Percentiles rank a stretch among this genome's conserved stretches.
These are phyloP conservation scores for Elongisporangium senticosum DNA, from an alignment of 352 stramenopile genomes.

Conservation along the genomic window DNA sequence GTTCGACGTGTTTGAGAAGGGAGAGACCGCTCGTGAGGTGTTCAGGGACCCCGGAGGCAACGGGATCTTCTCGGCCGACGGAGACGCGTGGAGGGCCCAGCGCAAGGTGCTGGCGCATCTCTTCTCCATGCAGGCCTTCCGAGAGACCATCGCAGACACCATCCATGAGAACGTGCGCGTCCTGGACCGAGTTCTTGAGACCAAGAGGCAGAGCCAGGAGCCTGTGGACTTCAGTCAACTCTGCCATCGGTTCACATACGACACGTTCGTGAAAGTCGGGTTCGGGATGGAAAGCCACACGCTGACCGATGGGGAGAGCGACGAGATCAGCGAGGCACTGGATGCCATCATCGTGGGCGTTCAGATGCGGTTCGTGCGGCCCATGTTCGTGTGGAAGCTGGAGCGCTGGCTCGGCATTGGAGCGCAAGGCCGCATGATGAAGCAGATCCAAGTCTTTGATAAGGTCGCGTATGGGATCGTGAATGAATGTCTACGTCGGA, in stretches of 20 bases:
- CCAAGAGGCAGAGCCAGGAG: no score
- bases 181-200: conserved; percentile 17
- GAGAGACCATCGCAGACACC: conserved; percentile 26
- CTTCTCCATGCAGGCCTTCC: conserved; percentile 47
- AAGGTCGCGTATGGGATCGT: conserved; percentile 15
- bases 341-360: no score
- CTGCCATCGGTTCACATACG: conserved; percentile 34
- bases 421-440: conserved; percentile 15
- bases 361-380: conserved; percentile 19
- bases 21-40: conserved; percentile 28
- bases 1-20: conserved; percentile 72
- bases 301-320: conserved; percentile 8
- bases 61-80: conserved; percentile 53
- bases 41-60: conserved; percentile 44
- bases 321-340: no score
- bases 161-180: conserved; percentile 34
- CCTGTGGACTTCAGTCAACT: no score
- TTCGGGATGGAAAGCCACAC: conserved; percentile 43
- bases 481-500: conserved; percentile 10
- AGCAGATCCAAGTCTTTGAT: conserved; percentile 22
- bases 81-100: conserved; percentile 39
- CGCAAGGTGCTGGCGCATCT: conserved; percentile 78
- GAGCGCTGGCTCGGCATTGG: conserved; percentile 22
- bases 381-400: conserved; percentile 33
- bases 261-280: conserved; percentile 58